Evolutionary conservation across 2,329 filamentous ascomycete species (phyloP).

Genomic region (Capronia coronata): DNA sequence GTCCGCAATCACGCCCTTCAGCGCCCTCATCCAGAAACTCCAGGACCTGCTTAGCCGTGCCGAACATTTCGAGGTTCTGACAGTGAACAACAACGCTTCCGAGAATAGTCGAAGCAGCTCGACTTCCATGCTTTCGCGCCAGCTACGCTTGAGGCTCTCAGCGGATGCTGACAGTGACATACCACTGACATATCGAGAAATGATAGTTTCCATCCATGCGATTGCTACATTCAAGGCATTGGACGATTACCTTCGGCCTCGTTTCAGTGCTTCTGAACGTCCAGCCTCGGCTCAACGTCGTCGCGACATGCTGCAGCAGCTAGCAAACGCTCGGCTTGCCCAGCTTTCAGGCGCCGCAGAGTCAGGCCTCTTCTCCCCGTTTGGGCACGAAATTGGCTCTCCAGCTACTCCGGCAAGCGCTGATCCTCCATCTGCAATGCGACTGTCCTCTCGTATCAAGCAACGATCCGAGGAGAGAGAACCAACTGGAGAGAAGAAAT

Average conservation of each 20-base stretch:
- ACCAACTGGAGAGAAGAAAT: conserved; percentile 22
- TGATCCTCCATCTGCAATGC: conserved; percentile 44
- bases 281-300: conserved; percentile 54
- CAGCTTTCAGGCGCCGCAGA: conserved; percentile 39
- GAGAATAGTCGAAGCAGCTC: conserved; percentile 87
- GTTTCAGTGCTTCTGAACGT: conserved; percentile 74
- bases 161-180: conserved; percentile 90
- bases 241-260: conserved; percentile 88
- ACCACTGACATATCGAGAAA: conserved; percentile 77
- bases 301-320: conserved; percentile 64
- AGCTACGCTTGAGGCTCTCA: conserved; percentile 79
- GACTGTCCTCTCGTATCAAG: conserved; percentile 33
- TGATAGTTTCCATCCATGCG: conserved; percentile 97
- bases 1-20: conserved; percentile 72
- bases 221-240: conserved; percentile 96
- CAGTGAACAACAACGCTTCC: conserved; percentile 85
- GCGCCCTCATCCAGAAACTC: conserved; percentile 83
- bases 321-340: conserved; percentile 61
- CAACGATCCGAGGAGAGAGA: conserved; percentile 14
- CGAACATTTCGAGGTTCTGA: conserved; percentile 96
- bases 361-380: conserved; percentile 28
- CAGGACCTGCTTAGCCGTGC: conserved; percentile 94
- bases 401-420: conserved; percentile 9
- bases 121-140: conserved; percentile 92
- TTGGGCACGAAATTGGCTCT: conserved; percentile 23